phyloP scores from a whole-genome alignment of 768 basidiomycete genomes.

The Termitomyces sp. region DNA sequence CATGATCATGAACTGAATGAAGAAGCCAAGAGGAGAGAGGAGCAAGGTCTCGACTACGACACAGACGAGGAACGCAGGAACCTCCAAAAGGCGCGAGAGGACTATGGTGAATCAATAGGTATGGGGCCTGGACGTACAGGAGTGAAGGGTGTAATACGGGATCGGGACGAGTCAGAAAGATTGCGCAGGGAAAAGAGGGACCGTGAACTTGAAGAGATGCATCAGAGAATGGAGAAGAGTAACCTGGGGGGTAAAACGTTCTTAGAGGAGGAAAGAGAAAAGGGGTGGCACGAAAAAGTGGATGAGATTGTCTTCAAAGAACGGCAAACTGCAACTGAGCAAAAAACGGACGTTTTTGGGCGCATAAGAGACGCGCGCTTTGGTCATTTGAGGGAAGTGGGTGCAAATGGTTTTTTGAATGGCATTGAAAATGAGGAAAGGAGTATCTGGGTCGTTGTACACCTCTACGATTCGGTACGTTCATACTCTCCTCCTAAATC shows the following conservation, averaged over 20 bases:
- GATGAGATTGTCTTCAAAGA: conserved; percentile 43
- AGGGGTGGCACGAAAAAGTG: conserved; percentile 38
- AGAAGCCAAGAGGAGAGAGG: conserved; percentile 28
- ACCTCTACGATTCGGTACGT: conserved; percentile 77
- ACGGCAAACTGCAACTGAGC: conserved; percentile 25
- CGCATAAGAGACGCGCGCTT: conserved; percentile 50
- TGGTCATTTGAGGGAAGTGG: conserved; percentile 80
- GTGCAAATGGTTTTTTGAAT: conserved; percentile 61
- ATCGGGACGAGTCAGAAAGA: conserved; percentile 63
- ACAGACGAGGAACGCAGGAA: conserved; percentile 34
- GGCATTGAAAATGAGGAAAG: conserved; percentile 71
- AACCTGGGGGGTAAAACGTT: conserved; percentile 66
- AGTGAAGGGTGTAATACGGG: conserved; percentile 85
- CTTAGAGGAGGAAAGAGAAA: conserved; percentile 71
- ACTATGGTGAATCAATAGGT: conserved; percentile 58
- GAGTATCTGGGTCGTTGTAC: conserved; percentile 78
- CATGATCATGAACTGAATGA: conserved; percentile 42
- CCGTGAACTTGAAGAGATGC: conserved; percentile 47
- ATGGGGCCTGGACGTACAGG: conserved; percentile 86
- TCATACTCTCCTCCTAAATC: neutral
- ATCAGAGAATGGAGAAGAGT: conserved; percentile 56
- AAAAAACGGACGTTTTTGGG: conserved; percentile 41
- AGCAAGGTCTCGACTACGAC: conserved; percentile 40
- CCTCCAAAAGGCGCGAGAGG: conserved; percentile 23
- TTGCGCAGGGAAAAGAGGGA: conserved; percentile 47